Conservation (phyloP, 768 basidiomycete genomes). For the Boletus rex-veris region DNA sequence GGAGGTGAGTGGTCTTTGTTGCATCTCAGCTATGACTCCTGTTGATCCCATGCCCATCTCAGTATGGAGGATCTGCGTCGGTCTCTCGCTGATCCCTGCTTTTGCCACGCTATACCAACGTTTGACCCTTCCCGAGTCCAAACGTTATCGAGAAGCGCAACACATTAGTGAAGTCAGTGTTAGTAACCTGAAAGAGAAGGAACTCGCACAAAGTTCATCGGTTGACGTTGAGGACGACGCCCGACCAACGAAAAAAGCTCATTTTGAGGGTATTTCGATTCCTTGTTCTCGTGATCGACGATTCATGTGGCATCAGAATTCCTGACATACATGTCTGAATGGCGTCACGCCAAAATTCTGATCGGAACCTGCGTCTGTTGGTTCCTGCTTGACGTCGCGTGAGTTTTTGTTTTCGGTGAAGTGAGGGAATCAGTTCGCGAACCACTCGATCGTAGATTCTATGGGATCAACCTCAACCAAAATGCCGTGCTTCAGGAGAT, state of each 20-base stretch:
- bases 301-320: constrained; percentile 44
- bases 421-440: not conserved
- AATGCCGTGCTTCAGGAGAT: constrained; percentile 75
- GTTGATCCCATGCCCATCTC: not conserved
- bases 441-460: constrained; percentile 46
- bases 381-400: constrained; percentile 78
- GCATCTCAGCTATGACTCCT: not conserved
- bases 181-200: constrained; percentile 33
- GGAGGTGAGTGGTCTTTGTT: constrained; percentile 45
- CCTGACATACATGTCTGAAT: constrained; percentile 63
- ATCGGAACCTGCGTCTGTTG: constrained; percentile 67
- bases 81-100: constrained; percentile 72
- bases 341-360: constrained; percentile 64
- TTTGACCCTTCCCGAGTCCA: constrained; percentile 68
- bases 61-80: constrained; percentile 74
- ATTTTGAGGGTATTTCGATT: constrained; percentile 42
- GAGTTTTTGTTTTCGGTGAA: not conserved
- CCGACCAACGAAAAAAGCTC: constrained; percentile 42
- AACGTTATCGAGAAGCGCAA: constrained; percentile 47
- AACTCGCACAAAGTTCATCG: not conserved
- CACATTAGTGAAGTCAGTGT: constrained; percentile 22
- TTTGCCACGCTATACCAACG: constrained; percentile 75
- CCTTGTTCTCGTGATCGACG: not conserved
- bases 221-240: constrained; percentile 4
- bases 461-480: constrained; percentile 74